phyloP scores from a whole-genome alignment of 2,329 filamentous ascomycete genomes.

The Phaeosphaeria sp. region DNA sequence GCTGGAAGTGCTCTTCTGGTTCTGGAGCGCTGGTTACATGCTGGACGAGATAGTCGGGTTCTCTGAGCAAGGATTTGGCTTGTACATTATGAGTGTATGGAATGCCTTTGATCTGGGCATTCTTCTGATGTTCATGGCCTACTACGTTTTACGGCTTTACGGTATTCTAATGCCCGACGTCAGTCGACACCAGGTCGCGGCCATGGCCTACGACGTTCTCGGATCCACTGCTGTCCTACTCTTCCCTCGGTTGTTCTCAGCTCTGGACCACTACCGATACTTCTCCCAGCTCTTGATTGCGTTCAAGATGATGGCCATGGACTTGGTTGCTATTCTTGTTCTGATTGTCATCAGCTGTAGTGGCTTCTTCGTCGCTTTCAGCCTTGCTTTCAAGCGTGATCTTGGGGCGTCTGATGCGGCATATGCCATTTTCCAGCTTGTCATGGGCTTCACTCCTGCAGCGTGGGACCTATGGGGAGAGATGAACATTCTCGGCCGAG shows the following conservation, averaged over 20 bases:
- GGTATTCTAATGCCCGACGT: constrained; percentile 83
- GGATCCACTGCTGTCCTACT: constrained; percentile 89
- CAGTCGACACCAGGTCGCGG: constrained; percentile 71
- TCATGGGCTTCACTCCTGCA: constrained; percentile 95
- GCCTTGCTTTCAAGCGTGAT: constrained; percentile 74
- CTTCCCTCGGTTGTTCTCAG: constrained; percentile 88
- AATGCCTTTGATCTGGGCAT: constrained; percentile 95
- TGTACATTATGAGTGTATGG: constrained; percentile 98
- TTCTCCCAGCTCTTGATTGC: constrained; percentile 95
- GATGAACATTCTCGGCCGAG: constrained; percentile 81
- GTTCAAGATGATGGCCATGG: constrained; percentile 91
- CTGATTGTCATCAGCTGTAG: constrained; percentile 88
- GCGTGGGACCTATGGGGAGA: constrained; percentile 88
- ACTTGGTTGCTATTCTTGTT: constrained; percentile 83
- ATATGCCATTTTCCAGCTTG: constrained; percentile 88
- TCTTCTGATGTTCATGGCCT: constrained; percentile 80
- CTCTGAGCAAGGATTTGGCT: constrained; percentile 93
- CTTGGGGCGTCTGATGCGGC: constrained; percentile 77
- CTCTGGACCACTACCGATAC: constrained; percentile 93
- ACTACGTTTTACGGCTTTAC: constrained; percentile 89
- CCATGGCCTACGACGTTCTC: constrained; percentile 91
- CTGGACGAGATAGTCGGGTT: constrained; percentile 95
- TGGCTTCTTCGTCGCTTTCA: constrained; percentile 95
- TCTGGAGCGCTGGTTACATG: constrained; percentile 98
- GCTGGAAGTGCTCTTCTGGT: constrained; percentile 91